phyloP scores from a whole-genome alignment of 768 basidiomycete species.

The Hypsizygus marmoreus region DNA sequence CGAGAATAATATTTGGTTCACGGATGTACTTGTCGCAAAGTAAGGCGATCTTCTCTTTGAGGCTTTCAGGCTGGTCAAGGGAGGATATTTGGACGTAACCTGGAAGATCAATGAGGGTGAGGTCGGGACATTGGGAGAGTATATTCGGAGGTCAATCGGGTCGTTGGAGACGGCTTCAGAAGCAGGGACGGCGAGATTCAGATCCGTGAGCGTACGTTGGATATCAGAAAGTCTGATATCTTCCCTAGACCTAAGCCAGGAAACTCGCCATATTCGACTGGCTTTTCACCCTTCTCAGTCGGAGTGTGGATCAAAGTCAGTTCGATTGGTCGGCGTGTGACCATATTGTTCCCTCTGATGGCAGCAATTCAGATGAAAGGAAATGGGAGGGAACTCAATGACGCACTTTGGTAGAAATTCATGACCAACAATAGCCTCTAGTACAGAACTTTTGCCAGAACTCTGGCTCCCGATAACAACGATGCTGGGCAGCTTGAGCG shows the following conservation, averaged over 20 bases:
- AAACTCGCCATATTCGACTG: constrained; percentile 91
- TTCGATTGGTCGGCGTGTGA: constrained; percentile 96
- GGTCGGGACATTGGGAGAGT: constrained; percentile 96
- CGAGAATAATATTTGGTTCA: constrained; percentile 99
- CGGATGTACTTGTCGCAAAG: constrained; percentile 97
- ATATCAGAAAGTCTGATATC: constrained; percentile 91
- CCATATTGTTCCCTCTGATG: constrained; percentile 96
- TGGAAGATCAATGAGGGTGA: constrained; percentile 96
- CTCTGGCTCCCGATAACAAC: constrained; percentile 99
- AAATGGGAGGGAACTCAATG: background rate
- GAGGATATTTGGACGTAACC: constrained; percentile 96
- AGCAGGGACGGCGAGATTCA: constrained; percentile 92
- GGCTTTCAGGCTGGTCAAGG: constrained; percentile 91
- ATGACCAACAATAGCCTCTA: constrained; percentile 97
- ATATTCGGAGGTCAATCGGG: constrained; percentile 95
- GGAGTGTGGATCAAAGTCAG: constrained; percentile 95
- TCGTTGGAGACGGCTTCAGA: constrained; percentile 90
- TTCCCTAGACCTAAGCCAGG: constrained; percentile 87
- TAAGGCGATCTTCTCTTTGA: constrained; percentile 88
- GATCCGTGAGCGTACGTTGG: constrained; percentile 89
- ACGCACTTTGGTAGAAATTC: constrained; percentile 97
- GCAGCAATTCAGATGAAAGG: constrained; percentile 3
- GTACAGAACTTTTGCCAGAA: constrained; percentile 95
- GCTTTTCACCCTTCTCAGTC: constrained; percentile 49
- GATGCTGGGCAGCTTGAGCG: constrained; percentile 93